A percentile compares a stretch with the other conserved stretches of the same genome.
Conservation (phyloP, 2,329 filamentous ascomycete genomes). For the Stemphylium lycopersici region DNA sequence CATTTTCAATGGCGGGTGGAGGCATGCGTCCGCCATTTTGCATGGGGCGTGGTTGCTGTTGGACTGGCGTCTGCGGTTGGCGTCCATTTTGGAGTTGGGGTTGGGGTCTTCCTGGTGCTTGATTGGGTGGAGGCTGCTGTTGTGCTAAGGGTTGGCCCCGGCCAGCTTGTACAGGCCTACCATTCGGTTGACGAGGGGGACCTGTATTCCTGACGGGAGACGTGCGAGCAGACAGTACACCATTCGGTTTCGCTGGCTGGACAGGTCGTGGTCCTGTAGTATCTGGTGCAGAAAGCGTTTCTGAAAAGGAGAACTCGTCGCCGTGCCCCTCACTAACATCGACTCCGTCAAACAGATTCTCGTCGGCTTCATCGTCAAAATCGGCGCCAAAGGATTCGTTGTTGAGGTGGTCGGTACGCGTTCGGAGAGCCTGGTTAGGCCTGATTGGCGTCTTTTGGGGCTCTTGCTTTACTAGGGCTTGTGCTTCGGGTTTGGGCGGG, state of each 20-base stretch:
- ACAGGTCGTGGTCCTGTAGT: conserved; percentile 19
- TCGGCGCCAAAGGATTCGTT: conserved; percentile 48
- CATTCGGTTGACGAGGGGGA: conserved; percentile 28
- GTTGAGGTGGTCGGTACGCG: conserved; percentile 41
- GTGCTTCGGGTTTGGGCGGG: conserved; percentile 46
- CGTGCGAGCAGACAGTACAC: conserved; percentile 26
- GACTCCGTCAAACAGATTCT: conserved; percentile 63
- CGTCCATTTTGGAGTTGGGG: conserved; percentile 34
- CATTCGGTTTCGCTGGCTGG: conserved; percentile 22
- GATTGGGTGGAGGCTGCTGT: conserved; percentile 32
- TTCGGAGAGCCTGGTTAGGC: conserved; percentile 32
- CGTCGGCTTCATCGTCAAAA: conserved; percentile 63
- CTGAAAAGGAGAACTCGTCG: conserved; percentile 40
- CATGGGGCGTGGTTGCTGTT: conserved; percentile 29
- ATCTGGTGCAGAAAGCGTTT: conserved; percentile 27
- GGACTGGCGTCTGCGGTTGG: conserved; percentile 36
- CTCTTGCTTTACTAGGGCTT: conserved; percentile 37
- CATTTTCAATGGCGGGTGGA: conserved; percentile 29
- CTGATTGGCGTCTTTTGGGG: conserved; percentile 30
- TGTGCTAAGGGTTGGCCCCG: conserved; percentile 31
- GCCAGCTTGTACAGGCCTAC: conserved; percentile 30
- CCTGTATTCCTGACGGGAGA: conserved; percentile 29
- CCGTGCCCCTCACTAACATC: conserved; percentile 69
- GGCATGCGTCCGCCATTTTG: conserved; percentile 29
- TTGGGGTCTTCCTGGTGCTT: conserved; percentile 25